Evolutionary conservation across 805 yeast genomes (phyloP).

Genomic region (Candida schatavii): DNA sequence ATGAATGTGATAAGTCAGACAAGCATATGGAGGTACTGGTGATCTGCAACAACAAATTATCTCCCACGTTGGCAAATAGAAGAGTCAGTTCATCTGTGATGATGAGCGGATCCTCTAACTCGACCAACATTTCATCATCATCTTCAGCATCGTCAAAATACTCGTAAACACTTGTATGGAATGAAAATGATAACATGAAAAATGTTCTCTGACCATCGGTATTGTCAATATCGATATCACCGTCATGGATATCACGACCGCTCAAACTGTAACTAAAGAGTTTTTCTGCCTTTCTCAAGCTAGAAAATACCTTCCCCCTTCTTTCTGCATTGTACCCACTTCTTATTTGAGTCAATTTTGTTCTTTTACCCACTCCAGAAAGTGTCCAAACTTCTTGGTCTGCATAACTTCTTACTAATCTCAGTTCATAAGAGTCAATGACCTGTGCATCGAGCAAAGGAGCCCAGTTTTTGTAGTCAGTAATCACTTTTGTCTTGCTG

Average conservation of each 20-base stretch:
- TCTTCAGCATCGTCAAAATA: slow-evolving; percentile 20
- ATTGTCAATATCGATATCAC: too few species aligned
- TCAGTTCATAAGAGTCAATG: slow-evolving; percentile 23
- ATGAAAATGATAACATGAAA: slow-evolving; percentile 37
- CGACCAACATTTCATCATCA: slow-evolving; percentile 17
- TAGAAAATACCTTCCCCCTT: slow-evolving; percentile 23
- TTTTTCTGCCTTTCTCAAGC: slow-evolving; percentile 27
- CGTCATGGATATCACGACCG: too few species aligned
- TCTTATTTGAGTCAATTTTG: slow-evolving; percentile 31
- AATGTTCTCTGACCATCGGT: slow-evolving; percentile 16
- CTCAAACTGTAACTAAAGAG: slow-evolving; percentile 13
- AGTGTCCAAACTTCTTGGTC: slow-evolving; percentile 44
- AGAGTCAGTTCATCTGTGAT: slow-evolving; percentile 15
- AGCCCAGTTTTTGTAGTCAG: slow-evolving; percentile 45
- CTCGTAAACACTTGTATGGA: slow-evolving; percentile 35
- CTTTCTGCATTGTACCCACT: slow-evolving; percentile 29
- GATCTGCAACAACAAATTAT: slow-evolving; percentile 24
- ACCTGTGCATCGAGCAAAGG: slow-evolving; percentile 43
- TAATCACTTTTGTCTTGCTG: slow-evolving; percentile 21
- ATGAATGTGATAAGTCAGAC: slow-evolving; percentile 15
- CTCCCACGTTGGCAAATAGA: slow-evolving; percentile 10
- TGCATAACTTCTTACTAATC: slow-evolving; percentile 14
- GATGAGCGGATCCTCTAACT: slow-evolving; percentile 19
- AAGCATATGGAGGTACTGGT: slow-evolving; percentile 19
- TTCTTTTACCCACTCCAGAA: slow-evolving; percentile 33